These are phyloP conservation scores for Ceraceosorus guamensis DNA, from an alignment of 1,284 basidiomycete species.

Conservation along the genomic window DNA sequence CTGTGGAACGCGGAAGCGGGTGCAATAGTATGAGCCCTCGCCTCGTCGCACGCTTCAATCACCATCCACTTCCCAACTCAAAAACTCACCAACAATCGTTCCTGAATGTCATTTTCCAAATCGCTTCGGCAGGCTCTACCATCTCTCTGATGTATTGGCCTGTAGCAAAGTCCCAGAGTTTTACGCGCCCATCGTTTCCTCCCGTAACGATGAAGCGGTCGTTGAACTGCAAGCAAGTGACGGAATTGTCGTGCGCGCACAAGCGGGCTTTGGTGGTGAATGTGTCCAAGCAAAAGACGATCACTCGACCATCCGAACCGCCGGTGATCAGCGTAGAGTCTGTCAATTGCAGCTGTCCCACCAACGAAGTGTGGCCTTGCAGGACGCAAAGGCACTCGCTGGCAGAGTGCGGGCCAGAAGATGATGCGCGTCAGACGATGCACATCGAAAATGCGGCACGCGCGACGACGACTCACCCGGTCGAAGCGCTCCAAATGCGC, in stretches of 20 bases:
- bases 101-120: conserved; percentile 79
- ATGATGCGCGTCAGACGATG: not conserved
- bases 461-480: conserved; percentile 69
- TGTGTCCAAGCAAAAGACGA: conserved; percentile 70
- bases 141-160: conserved; percentile 41
- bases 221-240: conserved; percentile 84
- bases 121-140: conserved; percentile 56
- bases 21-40: not conserved
- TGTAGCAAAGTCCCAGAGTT: conserved; percentile 62
- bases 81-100: conserved; percentile 53
- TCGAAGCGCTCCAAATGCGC: conserved; percentile 50
- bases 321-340: conserved; percentile 71
- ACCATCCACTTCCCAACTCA: not conserved
- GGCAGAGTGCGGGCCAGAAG: not conserved
- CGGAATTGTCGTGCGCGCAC: conserved; percentile 70
- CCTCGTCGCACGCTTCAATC: not conserved
- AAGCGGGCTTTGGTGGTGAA: conserved; percentile 52
- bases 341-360: conserved; percentile 83
- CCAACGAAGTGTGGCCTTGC: conserved; percentile 86
- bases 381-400: conserved; percentile 70
- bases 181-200: conserved; percentile 84
- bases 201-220: conserved; percentile 54
- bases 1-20: conserved; percentile 3
- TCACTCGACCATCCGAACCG: conserved; percentile 86
- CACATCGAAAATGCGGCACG: conserved; percentile 53